A percentile compares a stretch with the other conserved stretches of the same genome.
These are phyloP conservation scores for Sordariomycetes sp. DNA, from an alignment of 2,329 filamentous ascomycete genomes.

Conservation along the genomic window DNA sequence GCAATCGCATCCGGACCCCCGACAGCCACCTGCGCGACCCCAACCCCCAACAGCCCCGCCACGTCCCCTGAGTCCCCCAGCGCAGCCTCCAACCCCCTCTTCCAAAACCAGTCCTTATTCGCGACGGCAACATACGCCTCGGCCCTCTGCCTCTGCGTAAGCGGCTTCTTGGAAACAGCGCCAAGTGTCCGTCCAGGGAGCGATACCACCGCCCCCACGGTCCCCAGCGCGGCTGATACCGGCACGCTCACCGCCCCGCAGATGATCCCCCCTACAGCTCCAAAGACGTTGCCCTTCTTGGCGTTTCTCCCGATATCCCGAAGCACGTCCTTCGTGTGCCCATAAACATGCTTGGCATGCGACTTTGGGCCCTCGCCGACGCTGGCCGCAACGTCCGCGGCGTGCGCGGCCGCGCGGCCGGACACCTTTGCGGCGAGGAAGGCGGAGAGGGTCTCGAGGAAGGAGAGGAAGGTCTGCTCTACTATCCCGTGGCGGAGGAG, in stretches of 20 bases:
- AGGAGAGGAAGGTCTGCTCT: conserved; percentile 18
- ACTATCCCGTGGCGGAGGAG: conserved; percentile 24
- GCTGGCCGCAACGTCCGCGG: conserved; percentile 22
- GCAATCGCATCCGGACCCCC: neutral
- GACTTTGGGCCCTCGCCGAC: conserved; percentile 20
- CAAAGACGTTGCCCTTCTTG: conserved; percentile 23
- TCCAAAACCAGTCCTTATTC: conserved; percentile 27
- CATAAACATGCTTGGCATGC: conserved; percentile 20
- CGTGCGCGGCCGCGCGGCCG: conserved; percentile 27
- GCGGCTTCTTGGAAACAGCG: conserved; percentile 21
- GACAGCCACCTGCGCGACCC: neutral
- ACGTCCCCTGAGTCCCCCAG: conserved; percentile 17
- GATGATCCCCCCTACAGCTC: conserved; percentile 20
- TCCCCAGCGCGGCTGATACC: conserved; percentile 20
- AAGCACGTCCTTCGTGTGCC: conserved; percentile 22
- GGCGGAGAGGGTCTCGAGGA: conserved; percentile 26
- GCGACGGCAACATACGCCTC: conserved; percentile 25
- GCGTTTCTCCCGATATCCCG: conserved; percentile 19
- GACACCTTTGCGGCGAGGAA: conserved; percentile 31
- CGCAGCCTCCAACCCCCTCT: conserved; percentile 21
- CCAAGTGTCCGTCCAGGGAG: conserved; percentile 20
- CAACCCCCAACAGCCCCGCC: neutral
- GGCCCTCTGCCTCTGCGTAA: conserved; percentile 25
- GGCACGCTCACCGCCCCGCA: conserved; percentile 24
- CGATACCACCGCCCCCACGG: conserved; percentile 17